phyloP scores from a whole-genome alignment of 1,139 yeast species.

The Taphrina communis region DNA sequence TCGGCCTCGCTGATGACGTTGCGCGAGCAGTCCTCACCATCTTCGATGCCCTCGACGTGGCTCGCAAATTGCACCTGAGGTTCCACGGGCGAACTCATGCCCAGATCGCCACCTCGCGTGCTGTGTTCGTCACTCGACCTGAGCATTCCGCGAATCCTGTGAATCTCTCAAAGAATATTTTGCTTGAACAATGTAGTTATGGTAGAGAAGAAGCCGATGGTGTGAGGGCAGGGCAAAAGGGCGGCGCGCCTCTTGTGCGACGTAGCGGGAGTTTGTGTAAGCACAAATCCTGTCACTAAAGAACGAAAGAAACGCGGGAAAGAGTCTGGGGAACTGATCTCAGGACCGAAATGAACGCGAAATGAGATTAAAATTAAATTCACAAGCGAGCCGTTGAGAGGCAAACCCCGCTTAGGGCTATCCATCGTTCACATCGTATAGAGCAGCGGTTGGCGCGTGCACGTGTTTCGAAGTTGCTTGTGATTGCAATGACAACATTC shows the following conservation, averaged over 20 bases:
- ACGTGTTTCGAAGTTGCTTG: background rate
- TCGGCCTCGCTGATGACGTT: conserved; percentile 22
- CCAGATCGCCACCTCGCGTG: background rate
- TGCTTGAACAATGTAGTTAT: too few relatives aligned
- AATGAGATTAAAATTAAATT: too few relatives aligned
- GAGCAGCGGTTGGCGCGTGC: background rate
- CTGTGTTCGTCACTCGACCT: conserved; percentile 23
- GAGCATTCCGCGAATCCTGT: background rate
- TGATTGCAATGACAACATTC: conserved; percentile 5
- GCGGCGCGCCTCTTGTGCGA: too few relatives aligned
- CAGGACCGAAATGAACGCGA: background rate
- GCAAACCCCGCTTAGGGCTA: background rate
- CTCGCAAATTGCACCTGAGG: conserved; percentile 15
- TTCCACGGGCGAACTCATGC: conserved; percentile 4
- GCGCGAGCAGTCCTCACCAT: conserved; percentile 6
- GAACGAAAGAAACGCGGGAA: too few relatives aligned
- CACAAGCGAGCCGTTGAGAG: background rate
- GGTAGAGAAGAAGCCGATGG: background rate
- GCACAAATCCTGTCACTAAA: too few relatives aligned
- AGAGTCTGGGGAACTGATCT: background rate
- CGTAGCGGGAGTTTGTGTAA: too few relatives aligned
- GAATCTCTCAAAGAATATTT: too few relatives aligned
- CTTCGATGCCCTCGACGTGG: conserved; percentile 1
- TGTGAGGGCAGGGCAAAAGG: too few relatives aligned
- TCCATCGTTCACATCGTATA: background rate